Evolutionary conservation across 2,329 filamentous ascomycete genomes (phyloP).

Genomic region (Fusarium sp.): DNA sequence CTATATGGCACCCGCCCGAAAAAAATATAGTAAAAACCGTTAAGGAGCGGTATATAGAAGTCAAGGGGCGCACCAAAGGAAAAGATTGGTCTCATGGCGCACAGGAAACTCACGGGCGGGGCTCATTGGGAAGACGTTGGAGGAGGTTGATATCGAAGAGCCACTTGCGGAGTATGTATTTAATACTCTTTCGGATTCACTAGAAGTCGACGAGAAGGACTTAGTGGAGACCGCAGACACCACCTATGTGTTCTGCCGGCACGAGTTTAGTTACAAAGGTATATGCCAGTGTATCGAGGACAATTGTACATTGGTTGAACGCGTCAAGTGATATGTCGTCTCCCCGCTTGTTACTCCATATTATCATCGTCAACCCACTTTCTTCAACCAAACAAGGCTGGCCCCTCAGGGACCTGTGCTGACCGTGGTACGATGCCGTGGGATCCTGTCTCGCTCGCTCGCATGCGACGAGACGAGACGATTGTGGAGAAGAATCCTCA

Average conservation of each 20-base stretch:
- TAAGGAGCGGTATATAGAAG: too few relatives aligned
- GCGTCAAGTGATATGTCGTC: background rate
- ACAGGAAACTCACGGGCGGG: too few relatives aligned
- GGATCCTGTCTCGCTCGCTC: background rate
- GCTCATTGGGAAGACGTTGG: background rate
- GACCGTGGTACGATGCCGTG: background rate
- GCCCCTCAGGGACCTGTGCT: background rate
- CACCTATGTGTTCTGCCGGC: background rate
- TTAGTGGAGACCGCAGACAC: background rate
- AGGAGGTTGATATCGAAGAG: background rate
- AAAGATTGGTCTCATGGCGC: background rate
- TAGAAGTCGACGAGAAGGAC: background rate
- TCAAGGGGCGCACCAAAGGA: background rate
- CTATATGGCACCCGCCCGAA: too few relatives aligned
- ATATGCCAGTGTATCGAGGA: background rate
- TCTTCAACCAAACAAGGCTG: background rate
- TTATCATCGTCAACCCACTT: background rate
- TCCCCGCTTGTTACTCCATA: background rate
- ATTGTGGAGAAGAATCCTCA: background rate
- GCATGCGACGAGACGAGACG: background rate
- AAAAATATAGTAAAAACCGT: too few relatives aligned
- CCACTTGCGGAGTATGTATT: background rate
- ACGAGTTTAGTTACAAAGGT: background rate
- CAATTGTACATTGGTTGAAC: background rate
- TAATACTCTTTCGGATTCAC: background rate